Percentiles rank a stretch among this genome's conserved stretches.
Evolutionary conservation across 2,329 filamentous ascomycete species (phyloP).

Genomic region (Cryphonectria japonica): DNA sequence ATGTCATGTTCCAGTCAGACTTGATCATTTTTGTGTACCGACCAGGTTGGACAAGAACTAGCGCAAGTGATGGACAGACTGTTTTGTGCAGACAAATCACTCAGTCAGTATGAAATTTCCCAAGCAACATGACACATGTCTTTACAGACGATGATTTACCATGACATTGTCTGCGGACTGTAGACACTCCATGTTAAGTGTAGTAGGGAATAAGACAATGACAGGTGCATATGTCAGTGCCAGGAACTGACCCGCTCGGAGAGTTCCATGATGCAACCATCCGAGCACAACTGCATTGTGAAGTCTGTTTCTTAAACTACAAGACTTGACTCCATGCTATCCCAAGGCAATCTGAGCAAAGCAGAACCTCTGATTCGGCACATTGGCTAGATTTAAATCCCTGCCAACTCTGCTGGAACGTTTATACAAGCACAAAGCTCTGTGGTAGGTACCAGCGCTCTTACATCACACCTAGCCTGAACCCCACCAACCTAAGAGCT

Average conservation of each 20-base stretch:
- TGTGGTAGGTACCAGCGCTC: background rate
- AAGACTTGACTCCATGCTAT: background rate
- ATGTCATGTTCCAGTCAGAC: background rate
- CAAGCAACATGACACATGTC: background rate
- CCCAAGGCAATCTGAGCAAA: background rate
- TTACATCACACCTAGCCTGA: slow-evolving; percentile 25
- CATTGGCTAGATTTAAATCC: background rate
- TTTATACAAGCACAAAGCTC: background rate
- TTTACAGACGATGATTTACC: background rate
- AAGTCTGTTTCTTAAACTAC: background rate
- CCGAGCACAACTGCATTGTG: background rate
- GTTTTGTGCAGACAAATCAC: background rate
- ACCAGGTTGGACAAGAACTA: background rate
- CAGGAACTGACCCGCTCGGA: background rate
- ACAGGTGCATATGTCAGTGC: background rate
- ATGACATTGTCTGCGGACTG: background rate
- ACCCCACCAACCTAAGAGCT: slow-evolving; percentile 24
- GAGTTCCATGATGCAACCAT: background rate
- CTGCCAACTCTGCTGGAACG: background rate
- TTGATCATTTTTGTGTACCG: background rate
- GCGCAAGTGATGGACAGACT: background rate
- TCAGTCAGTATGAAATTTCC: background rate
- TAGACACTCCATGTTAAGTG: background rate
- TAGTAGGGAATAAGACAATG: background rate
- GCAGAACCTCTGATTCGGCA: background rate